A percentile compares a stretch with the other conserved stretches of the same genome.
Evolutionary conservation across 1,284 basidiomycete genomes (phyloP).

Genomic region (Thecaphora frezii): DNA sequence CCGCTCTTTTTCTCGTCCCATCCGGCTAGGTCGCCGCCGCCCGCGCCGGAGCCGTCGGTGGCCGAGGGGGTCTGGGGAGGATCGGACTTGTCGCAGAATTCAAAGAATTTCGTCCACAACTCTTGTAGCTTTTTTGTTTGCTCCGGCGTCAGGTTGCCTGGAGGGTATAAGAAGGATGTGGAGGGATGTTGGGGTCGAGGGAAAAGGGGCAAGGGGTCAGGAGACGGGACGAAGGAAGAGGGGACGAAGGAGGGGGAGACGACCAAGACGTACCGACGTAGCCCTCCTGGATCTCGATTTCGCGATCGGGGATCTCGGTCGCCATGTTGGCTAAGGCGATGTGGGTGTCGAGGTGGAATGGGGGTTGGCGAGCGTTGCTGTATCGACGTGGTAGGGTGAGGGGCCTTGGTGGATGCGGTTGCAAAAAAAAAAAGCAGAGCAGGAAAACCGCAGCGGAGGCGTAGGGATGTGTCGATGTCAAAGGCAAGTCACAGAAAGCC

Average conservation of each 20-base stretch:
- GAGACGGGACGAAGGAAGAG: not conserved
- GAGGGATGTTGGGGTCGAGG: not conserved
- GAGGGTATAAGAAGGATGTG: not conserved
- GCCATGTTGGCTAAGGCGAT: slow-evolving; percentile 34
- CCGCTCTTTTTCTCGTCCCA: slow-evolving; percentile 38
- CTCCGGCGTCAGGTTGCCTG: slow-evolving; percentile 55
- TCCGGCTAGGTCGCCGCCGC: slow-evolving; percentile 19
- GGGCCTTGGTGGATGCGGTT: too few relatives aligned
- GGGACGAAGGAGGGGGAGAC: too few relatives aligned
- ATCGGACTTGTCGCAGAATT: slow-evolving; percentile 30
- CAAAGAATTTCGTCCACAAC: slow-evolving; percentile 54
- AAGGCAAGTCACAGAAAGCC: too few relatives aligned
- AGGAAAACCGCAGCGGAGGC: too few relatives aligned
- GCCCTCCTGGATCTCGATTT: slow-evolving; percentile 34
- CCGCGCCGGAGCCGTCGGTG: slow-evolving; percentile 9
- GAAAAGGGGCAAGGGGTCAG: not conserved
- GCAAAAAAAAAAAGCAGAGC: too few relatives aligned
- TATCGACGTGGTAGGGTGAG: too few relatives aligned
- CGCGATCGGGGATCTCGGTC: slow-evolving; percentile 32
- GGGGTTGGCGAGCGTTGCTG: too few relatives aligned
- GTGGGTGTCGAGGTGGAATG: too few relatives aligned
- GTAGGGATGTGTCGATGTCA: too few relatives aligned
- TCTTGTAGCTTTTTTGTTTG: slow-evolving; percentile 55
- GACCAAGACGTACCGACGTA: slow-evolving; percentile 35
- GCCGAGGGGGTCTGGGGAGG: slow-evolving; percentile 18